A percentile compares a stretch with the other conserved stretches of the same genome.
Evolutionary conservation across 2,329 filamentous ascomycete genomes (phyloP).

Genomic region (Coniochaeta sp.): DNA sequence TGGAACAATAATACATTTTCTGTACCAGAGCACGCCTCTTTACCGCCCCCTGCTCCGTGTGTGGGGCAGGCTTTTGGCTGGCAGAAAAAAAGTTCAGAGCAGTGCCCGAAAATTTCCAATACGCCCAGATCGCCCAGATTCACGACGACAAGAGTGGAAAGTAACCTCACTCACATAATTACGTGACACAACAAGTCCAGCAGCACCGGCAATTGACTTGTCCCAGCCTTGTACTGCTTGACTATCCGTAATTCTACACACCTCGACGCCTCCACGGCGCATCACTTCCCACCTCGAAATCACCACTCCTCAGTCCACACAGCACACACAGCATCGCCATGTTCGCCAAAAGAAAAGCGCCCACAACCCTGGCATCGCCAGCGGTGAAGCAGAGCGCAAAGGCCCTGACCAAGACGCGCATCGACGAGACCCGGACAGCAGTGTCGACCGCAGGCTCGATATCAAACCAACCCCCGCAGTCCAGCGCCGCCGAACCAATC

Average conservation of each 20-base stretch:
- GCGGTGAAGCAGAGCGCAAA: constrained; percentile 46
- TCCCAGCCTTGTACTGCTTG: neutral
- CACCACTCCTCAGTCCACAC: neutral
- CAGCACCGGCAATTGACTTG: neutral
- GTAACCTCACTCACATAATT: neutral
- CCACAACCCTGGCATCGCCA: constrained; percentile 49
- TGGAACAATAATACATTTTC: neutral
- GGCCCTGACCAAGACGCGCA: constrained; percentile 36
- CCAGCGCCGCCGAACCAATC: constrained; percentile 31
- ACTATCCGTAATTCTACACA: neutral
- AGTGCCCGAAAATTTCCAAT: constrained; percentile 1
- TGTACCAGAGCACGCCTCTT: neutral
- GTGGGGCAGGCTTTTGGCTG: constrained; percentile 6
- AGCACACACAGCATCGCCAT: constrained; percentile 22
- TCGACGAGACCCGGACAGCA: constrained; percentile 51
- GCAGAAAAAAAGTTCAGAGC: constrained; percentile 12
- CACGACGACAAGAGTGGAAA: constrained; percentile 1
- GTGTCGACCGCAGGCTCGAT: constrained; percentile 36
- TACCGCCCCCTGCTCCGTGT: neutral
- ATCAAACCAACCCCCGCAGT: constrained; percentile 9
- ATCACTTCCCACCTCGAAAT: neutral
- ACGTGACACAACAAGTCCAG: neutral
- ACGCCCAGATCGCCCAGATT: neutral
- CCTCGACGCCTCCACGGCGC: neutral
- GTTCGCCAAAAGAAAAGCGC: constrained; percentile 55